A percentile compares a stretch with the other conserved stretches of the same genome.
phyloP scores from a whole-genome alignment of 108 stramenopile species.

The Mayamaea pseudoterrestris region DNA sequence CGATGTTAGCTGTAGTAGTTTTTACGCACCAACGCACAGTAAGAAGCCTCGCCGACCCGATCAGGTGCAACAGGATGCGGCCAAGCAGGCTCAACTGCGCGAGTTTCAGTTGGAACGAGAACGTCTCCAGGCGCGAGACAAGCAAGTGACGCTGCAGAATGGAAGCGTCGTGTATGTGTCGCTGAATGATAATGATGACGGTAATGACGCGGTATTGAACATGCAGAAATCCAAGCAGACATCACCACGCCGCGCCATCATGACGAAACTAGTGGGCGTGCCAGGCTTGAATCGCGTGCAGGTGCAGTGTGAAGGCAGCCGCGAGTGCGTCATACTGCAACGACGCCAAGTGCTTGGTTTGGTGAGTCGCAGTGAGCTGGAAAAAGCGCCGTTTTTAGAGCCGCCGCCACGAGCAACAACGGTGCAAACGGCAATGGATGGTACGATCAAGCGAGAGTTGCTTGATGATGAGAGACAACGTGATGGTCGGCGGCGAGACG shows the following conservation, averaged over 20 bases:
- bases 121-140: slow-evolving; percentile 38
- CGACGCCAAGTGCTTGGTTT: slow-evolving; percentile 35
- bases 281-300: slow-evolving; percentile 76
- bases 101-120: slow-evolving; percentile 34
- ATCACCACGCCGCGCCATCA: slow-evolving; percentile 26
- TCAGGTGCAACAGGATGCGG: slow-evolving; percentile 53
- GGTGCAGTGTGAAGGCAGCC: slow-evolving; percentile 46
- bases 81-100: slow-evolving; percentile 25
- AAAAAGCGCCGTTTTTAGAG: slow-evolving; percentile 42
- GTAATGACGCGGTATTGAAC: not conserved
- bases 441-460: slow-evolving; percentile 1
- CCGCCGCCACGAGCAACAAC: not conserved
- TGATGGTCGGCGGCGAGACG: slow-evolving; percentile 2
- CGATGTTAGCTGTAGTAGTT: too few relatives aligned
- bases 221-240: too few relatives aligned
- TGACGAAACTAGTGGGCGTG: slow-evolving; percentile 55
- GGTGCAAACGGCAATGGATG: not conserved
- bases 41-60: slow-evolving; percentile 22
- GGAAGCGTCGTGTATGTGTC: slow-evolving; percentile 69
- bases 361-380: slow-evolving; percentile 45
- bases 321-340: slow-evolving; percentile 33
- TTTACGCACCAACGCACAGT: not conserved
- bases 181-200: not conserved
- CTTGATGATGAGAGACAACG: slow-evolving; percentile 8
- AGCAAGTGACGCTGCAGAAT: slow-evolving; percentile 57